Evolutionary conservation across 2,329 filamentous ascomycete species (phyloP).

Genomic region (Fusarium kyushuense): DNA sequence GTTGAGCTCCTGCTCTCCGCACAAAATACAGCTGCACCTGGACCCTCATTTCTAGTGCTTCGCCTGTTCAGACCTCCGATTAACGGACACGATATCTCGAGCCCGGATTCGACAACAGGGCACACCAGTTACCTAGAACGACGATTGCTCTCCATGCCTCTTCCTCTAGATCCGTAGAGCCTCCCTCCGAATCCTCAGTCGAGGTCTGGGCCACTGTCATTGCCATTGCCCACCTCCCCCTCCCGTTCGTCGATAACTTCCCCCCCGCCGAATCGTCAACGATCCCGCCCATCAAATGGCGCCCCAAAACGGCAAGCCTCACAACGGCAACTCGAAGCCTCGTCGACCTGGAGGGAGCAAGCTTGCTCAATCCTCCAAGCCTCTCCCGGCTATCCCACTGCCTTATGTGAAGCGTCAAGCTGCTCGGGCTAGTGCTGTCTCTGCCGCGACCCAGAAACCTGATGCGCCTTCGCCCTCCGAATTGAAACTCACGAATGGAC

Average conservation of each 20-base stretch:
- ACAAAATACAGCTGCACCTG: conserved; percentile 34
- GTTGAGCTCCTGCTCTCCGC: conserved; percentile 40
- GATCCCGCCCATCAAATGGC: conserved; percentile 49
- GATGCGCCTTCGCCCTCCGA: conserved; percentile 25
- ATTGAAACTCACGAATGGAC: conserved; percentile 41
- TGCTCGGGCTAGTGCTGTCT: conserved; percentile 43
- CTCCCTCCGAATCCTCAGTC: conserved; percentile 38
- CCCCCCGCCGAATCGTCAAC: conserved; percentile 40
- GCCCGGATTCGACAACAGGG: conserved; percentile 34
- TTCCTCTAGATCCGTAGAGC: conserved; percentile 51
- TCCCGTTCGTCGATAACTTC: conserved; percentile 34
- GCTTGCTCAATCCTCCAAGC: conserved; percentile 50
- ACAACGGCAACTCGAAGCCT: conserved; percentile 51
- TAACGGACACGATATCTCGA: conserved; percentile 23
- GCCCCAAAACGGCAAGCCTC: conserved; percentile 51
- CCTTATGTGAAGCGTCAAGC: conserved; percentile 56
- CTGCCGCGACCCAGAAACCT: conserved; percentile 26
- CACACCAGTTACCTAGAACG: conserved; percentile 24
- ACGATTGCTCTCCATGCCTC: conserved; percentile 50
- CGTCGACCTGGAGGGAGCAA: conserved; percentile 50
- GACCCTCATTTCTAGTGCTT: conserved; percentile 42
- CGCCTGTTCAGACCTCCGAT: conserved; percentile 31
- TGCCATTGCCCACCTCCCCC: conserved; percentile 42
- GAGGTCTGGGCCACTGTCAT: conserved; percentile 45
- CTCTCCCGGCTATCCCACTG: conserved; percentile 56